Percentiles rank a stretch among this genome's conserved stretches.
These are phyloP conservation scores for Daldinia sp. DNA, from an alignment of 2,329 filamentous ascomycete genomes.

Conservation along the genomic window DNA sequence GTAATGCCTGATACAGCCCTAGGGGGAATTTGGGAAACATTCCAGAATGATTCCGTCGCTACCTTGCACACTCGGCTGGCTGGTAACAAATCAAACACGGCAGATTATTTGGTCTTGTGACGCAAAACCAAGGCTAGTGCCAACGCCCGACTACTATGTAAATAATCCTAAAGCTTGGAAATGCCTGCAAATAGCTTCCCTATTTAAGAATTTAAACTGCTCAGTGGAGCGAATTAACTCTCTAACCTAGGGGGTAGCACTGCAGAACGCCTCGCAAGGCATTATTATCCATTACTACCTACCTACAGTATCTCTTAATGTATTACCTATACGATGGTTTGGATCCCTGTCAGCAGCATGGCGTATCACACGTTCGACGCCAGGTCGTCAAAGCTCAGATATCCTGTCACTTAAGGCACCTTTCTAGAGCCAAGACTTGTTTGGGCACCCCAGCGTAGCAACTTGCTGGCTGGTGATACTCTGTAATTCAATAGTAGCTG, in stretches of 20 bases:
- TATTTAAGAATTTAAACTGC: not conserved
- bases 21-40: constrained; percentile 2
- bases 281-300: not conserved
- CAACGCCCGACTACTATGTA: constrained; percentile 18
- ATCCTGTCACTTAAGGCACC: too few relatives aligned
- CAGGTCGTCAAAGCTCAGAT: not conserved
- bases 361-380: not conserved
- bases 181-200: not conserved
- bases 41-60: constrained; percentile 15
- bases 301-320: not conserved
- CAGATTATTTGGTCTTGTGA: constrained; percentile 10
- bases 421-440: too few relatives aligned
- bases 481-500: not conserved
- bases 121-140: not conserved
- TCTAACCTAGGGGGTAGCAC: not conserved
- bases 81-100: not conserved
- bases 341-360: not conserved
- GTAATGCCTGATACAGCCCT: constrained; percentile 1
- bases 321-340: too few relatives aligned
- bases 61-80: not conserved
- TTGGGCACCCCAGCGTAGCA: too few relatives aligned
- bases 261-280: not conserved
- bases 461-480: not conserved
- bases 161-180: not conserved
- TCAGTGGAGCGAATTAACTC: not conserved